Evolutionary conservation across 495 filamentous ascomycete genomes (phyloP), one percentile per base, ranked within the genome.

Genomic region (Aspergillus egyptiacus): DNA sequence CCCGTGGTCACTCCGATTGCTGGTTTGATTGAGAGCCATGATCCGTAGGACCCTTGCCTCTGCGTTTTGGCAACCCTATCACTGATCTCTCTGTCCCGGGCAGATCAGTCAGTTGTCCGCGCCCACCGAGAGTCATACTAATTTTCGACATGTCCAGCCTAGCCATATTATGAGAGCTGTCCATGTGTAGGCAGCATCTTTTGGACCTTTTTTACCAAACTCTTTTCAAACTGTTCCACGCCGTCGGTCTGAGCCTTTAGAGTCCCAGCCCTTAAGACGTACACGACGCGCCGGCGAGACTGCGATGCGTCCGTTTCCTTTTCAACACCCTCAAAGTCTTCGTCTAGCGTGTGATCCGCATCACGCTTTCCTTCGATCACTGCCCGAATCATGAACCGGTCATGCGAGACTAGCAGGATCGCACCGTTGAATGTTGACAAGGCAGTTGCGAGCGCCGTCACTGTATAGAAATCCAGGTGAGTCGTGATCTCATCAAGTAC

Each of bases 401-500:
- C 87, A 58, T 94, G 87, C 9, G 79, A 83, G 2, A 91, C 80
- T 2, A 89, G 43, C 51, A 91, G 56, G 3, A 91, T 74, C 0
- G 86, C 86, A 0, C 87, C 87, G 24, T 78, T 74, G 70, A 83
- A 91, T 0, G 58, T 69, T 5, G 75, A 67, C 52, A 94, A 64
- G 9, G 81, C 85, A 27, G 75, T 72, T 2, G 79, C 73, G 32
- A 94, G 69, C 4, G 84, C 85, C 6, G 72, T 74, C 23, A 91
- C 85, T 2, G 84, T 87, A 61, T 89, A 73, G 54, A 82, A 83
- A 55, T 94, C 87, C 28, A 94, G 67, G 68, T 91, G 87, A n/a
- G 87, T 94, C 8, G 85, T 91, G 14, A 85, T 82, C 61, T 94
- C 87, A 58, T 94, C 87, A 7, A 94, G 76, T 11, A 94, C 75